Conservation (phyloP, 805 yeast genomes). For the Lachancea mirantina region DNA sequence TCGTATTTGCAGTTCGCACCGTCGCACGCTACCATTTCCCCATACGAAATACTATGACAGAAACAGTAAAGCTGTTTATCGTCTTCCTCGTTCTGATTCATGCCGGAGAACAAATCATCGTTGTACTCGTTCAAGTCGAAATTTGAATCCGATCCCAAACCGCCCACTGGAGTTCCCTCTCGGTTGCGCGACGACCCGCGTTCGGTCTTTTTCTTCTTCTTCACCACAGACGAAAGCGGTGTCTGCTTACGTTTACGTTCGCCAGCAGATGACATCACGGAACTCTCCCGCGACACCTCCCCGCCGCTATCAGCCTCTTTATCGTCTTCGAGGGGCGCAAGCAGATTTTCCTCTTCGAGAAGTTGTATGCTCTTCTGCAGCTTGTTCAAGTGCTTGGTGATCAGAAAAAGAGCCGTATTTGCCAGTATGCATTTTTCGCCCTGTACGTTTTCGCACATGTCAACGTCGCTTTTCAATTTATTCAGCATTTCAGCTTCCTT, state of each 20-base stretch:
- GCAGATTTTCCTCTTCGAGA: conserved; percentile 72
- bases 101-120: conserved; percentile 32
- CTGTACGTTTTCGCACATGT: conserved; percentile 53
- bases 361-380: conserved; percentile 70
- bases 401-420: conserved; percentile 72
- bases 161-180: conserved; percentile 8
- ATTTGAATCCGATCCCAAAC: conserved; percentile 10
- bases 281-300: conserved; percentile 27
- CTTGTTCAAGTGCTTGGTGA: conserved; percentile 65
- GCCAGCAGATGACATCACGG: conserved; percentile 16
- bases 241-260: conserved; percentile 19
- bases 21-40: conserved; percentile 96
- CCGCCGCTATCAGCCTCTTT: conserved; percentile 24
- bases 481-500: conserved; percentile 63
- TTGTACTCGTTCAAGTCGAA: conserved; percentile 23
- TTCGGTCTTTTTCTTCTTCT: conserved; percentile 16
- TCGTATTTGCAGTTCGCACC: conserved; percentile 80
- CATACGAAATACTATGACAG: conserved; percentile 90
- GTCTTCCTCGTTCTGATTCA: conserved; percentile 40
- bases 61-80: conserved; percentile 75
- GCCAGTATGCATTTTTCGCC: conserved; percentile 72
- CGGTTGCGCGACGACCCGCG: conserved; percentile 6
- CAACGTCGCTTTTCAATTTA: conserved; percentile 63
- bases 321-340: conserved; percentile 48
- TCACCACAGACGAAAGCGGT: conserved; percentile 12